Evolutionary conservation across 2,329 filamentous ascomycete genomes (phyloP).

Genomic region (Colletotrichum simmondsii): DNA sequence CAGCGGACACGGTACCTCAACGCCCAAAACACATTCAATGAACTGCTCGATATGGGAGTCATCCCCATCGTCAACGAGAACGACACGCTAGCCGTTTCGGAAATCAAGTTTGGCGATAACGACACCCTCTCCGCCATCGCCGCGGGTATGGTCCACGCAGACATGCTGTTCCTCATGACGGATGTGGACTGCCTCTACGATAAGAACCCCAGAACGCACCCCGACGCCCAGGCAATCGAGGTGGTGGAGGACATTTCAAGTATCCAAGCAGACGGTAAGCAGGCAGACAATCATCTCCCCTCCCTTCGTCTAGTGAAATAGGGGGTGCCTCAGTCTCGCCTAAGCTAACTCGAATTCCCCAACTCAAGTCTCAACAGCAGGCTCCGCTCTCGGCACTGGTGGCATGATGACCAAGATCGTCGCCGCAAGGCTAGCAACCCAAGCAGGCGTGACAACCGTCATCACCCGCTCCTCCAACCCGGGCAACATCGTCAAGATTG

Average conservation of each 20-base stretch:
- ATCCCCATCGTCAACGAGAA: slow-evolving; percentile 99
- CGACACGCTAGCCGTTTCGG: slow-evolving; percentile 93
- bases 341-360: neutral
- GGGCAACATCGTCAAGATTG: slow-evolving; percentile 89
- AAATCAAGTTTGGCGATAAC: slow-evolving; percentile 99
- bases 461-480: slow-evolving; percentile 95
- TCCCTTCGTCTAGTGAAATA: neutral
- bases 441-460: slow-evolving; percentile 93
- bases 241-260: slow-evolving; percentile 89
- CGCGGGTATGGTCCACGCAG: slow-evolving; percentile 95
- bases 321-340: neutral
- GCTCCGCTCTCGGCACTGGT: slow-evolving; percentile 89
- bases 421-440: slow-evolving; percentile 90
- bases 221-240: slow-evolving; percentile 89
- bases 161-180: slow-evolving; percentile 98
- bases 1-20: slow-evolving; percentile 93
- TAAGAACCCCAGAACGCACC: slow-evolving; percentile 88
- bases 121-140: slow-evolving; percentile 97
- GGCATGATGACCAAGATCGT: slow-evolving; percentile 99
- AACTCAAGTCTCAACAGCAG: slow-evolving; percentile 81
- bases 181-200: slow-evolving; percentile 98
- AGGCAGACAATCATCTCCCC: neutral
- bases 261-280: slow-evolving; percentile 81
- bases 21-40: slow-evolving; percentile 92
- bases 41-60: slow-evolving; percentile 92